Evolutionary conservation across 305 asterid genomes (phyloP), one percentile per base, ranked within the genome.

Genomic region (Rubia occidens): DNA sequence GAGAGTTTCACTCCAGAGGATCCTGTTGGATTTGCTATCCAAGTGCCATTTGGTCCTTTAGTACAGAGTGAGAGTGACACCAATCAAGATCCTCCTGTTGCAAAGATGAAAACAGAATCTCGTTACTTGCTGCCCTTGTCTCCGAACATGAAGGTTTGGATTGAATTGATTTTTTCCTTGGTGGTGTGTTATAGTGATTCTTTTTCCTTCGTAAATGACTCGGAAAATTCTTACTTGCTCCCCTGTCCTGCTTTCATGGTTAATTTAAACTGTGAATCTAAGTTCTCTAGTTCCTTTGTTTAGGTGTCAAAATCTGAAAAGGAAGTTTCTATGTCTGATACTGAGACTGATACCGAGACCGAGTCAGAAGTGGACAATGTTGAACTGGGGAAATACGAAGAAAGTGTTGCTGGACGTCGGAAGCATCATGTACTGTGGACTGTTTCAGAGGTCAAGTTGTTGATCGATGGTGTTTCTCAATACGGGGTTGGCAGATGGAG

Each of bases 401-500:
- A 83, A 73, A 83, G 81, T 62, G 79, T 78, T 62, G 79, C 77
- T 62, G 82, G 74, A 32, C 80, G 87, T 72, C 83, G 97, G 79
- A 91, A 91, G 78, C 95, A 87, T 77, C 97, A 91, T 67, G 77
- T 86, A 40, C 72, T 87, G 62, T 91, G 97, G 97, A 84, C 94
- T 71, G 82, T 86, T 68, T 76, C 94, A 45, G 97, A 91, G 80
- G 95, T 91, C 51, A 85, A 72, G 64, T 82, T 78, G 68, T 82
- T 91, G 78, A 83, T 91, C 15, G 97, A 91, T 64, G 97, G 96
- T 11, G 96, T 91, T 40, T 81, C 95, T 49, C 88, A 89, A 71
- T 77, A 80, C 73, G 97, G 97, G 42, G 96, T 91, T 71, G 97
- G 97, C 70, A 82, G 85, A 77, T 91, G 97, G 97, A 89, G 91